phyloP scores from a whole-genome alignment of 495 filamentous ascomycete genomes.

The Hypoxylon fragiforme region DNA sequence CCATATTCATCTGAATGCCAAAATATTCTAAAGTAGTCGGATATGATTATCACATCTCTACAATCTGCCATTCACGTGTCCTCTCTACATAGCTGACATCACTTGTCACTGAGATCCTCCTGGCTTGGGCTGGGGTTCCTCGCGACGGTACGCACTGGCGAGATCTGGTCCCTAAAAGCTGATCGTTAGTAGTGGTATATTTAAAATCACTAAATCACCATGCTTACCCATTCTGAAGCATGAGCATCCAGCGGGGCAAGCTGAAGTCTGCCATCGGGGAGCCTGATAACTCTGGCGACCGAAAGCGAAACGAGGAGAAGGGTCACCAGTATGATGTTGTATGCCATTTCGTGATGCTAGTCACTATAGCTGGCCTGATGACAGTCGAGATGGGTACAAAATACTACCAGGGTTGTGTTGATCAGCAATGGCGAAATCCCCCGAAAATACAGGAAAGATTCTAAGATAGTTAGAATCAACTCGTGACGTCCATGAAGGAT shows the following conservation, averaged over 20 bases:
- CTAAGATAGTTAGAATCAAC: not conserved
- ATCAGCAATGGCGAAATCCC: too few relatives aligned
- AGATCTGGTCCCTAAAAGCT: slow-evolving; percentile 17
- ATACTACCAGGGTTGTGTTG: too few relatives aligned
- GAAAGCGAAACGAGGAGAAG: slow-evolving; percentile 13
- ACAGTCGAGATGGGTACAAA: too few relatives aligned
- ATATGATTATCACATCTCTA: too few relatives aligned
- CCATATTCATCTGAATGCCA: too few relatives aligned
- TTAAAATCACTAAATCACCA: fast-evolving
- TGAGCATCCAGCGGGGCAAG: slow-evolving; percentile 26
- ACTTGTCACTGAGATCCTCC: not conserved
- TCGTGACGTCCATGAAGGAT: too few relatives aligned
- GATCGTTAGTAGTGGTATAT: not conserved
- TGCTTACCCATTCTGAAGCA: slow-evolving; percentile 20
- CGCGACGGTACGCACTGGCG: slow-evolving; percentile 16
- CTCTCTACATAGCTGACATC: too few relatives aligned
- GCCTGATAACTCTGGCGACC: slow-evolving; percentile 6
- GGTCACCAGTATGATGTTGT: slow-evolving; percentile 10
- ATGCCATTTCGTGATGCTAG: slow-evolving; percentile 12
- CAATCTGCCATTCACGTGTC: too few relatives aligned
- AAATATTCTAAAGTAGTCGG: too few relatives aligned
- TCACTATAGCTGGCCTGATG: too few relatives aligned
- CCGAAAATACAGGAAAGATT: too few relatives aligned
- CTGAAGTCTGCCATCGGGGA: slow-evolving; percentile 17
- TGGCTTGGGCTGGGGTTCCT: slow-evolving; percentile 4